Conservation (phyloP, 768 basidiomycete genomes). For the Xerocomus potaroensis region DNA sequence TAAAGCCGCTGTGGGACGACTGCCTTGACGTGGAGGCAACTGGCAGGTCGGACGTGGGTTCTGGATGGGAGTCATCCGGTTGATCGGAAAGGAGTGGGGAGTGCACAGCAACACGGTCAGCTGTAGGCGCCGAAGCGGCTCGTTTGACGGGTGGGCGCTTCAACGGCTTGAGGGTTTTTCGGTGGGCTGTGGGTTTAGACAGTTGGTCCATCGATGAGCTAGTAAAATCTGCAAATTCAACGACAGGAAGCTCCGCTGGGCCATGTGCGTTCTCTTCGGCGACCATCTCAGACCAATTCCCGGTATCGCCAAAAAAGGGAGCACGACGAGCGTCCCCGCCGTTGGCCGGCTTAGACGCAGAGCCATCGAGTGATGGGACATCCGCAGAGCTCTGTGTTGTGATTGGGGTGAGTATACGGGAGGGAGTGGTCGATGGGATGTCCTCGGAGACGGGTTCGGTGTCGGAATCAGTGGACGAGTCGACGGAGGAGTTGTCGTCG, state of each 20-base stretch:
- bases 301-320: constrained; percentile 51
- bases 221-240: constrained; percentile 68
- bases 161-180: constrained; percentile 39
- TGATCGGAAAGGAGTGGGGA: constrained; percentile 11
- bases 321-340: constrained; percentile 31
- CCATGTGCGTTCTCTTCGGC: constrained; percentile 64
- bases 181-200: constrained; percentile 33
- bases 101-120: constrained; percentile 20
- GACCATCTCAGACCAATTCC: constrained; percentile 85
- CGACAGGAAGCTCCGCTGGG: constrained; percentile 66
- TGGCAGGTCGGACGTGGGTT: constrained; percentile 28
- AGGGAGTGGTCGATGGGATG: constrained; percentile 44
- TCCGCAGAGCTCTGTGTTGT: constrained; percentile 60
- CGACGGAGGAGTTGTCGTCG: constrained; percentile 54
- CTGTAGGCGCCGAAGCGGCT: constrained; percentile 33
- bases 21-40: constrained; percentile 40
- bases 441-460: constrained; percentile 68
- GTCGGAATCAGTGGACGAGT: constrained; percentile 65
- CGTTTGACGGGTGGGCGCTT: constrained; percentile 36
- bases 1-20: constrained; percentile 19
- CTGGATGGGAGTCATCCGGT: constrained; percentile 12
- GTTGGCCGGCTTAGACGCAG: constrained; percentile 23
- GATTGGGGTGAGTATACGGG: constrained; percentile 60
- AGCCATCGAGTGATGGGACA: constrained; percentile 25
- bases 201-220: constrained; percentile 30